Conservation (phyloP, 2,329 filamentous ascomycete genomes). For the Helotiales sp. region DNA sequence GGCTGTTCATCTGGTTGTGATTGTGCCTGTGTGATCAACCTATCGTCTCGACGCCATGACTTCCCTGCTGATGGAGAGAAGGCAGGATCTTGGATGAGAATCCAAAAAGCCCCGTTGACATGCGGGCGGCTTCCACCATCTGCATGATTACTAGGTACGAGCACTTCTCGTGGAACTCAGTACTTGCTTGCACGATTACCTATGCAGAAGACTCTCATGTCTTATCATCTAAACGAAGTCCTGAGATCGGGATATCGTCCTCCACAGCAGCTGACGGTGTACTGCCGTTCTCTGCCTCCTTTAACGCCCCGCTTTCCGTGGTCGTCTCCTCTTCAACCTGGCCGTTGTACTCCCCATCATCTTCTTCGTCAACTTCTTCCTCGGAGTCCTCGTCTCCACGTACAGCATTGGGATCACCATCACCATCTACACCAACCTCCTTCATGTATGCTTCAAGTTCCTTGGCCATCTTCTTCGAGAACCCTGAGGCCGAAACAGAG, state of each 20-base stretch:
- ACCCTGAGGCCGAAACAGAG: slow-evolving; percentile 87
- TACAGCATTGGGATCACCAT: slow-evolving; percentile 35
- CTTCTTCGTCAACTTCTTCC: slow-evolving; percentile 36
- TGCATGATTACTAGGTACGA: too few species aligned
- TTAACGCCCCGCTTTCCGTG: slow-evolving; percentile 8
- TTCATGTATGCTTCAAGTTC: slow-evolving; percentile 91
- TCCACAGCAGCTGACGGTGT: neutral
- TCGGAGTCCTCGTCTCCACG: slow-evolving; percentile 40
- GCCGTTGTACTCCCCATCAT: slow-evolving; percentile 33
- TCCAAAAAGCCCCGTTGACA: too few species aligned
- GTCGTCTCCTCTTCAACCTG: slow-evolving; percentile 35
- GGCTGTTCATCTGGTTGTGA: slow-evolving; percentile 7
- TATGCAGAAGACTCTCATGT: slow-evolving; percentile 27
- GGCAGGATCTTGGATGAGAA: too few species aligned
- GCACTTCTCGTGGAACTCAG: too few species aligned
- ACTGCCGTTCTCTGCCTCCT: neutral
- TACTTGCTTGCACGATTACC: neutral
- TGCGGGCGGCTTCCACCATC: too few species aligned
- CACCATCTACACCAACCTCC: slow-evolving; percentile 57
- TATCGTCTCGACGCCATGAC: neutral
- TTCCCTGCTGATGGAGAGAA: too few species aligned
- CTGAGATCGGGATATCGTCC: slow-evolving; percentile 22
- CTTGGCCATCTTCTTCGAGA: slow-evolving; percentile 95
- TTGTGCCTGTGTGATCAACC: neutral
- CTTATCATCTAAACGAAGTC: slow-evolving; percentile 30